phyloP scores from a whole-genome alignment of 176 grass and related monocot genomes.

The Carex littledalei region DNA sequence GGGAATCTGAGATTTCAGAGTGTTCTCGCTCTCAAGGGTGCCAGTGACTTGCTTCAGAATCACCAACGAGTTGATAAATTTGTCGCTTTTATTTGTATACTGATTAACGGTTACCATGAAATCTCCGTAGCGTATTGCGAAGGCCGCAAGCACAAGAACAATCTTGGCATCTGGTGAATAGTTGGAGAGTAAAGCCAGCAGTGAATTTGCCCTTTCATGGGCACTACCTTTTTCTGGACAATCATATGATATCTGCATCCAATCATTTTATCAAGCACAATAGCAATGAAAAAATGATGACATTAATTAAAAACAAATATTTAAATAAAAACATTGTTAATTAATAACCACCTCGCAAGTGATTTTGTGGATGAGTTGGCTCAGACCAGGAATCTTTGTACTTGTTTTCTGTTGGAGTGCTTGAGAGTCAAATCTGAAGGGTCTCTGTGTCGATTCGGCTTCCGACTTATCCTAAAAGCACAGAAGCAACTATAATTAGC shows the following conservation, averaged over 20 bases:
- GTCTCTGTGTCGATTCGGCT: not conserved
- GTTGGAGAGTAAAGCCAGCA: slow-evolving; percentile 6
- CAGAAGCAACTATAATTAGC: not conserved
- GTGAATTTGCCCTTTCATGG: slow-evolving; percentile 12
- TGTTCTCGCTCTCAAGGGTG: not conserved
- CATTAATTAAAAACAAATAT: not conserved
- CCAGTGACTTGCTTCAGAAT: slow-evolving; percentile 3
- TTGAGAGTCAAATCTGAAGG: not conserved
- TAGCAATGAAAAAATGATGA: not conserved
- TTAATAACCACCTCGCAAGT: slow-evolving; percentile 4
- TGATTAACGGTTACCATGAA: slow-evolving; percentile 8
- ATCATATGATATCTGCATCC: slow-evolving; percentile 1
- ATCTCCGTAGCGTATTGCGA: slow-evolving; percentile 4
- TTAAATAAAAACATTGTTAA: not conserved
- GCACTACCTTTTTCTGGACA: slow-evolving; percentile 9
- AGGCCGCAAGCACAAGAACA: not conserved
- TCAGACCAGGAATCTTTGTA: not conserved
- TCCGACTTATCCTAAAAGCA: not conserved
- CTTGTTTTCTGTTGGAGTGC: not conserved
- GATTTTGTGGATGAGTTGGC: slow-evolving; percentile 11
- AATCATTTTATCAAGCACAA: not conserved
- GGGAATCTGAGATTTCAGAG: not conserved
- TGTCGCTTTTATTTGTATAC: slow-evolving; percentile 1
- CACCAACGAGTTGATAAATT: not conserved
- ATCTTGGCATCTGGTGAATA: slow-evolving; percentile 4